phyloP scores from a whole-genome alignment of 108 stramenopile genomes.

The Discostella pseudostelligera region DNA sequence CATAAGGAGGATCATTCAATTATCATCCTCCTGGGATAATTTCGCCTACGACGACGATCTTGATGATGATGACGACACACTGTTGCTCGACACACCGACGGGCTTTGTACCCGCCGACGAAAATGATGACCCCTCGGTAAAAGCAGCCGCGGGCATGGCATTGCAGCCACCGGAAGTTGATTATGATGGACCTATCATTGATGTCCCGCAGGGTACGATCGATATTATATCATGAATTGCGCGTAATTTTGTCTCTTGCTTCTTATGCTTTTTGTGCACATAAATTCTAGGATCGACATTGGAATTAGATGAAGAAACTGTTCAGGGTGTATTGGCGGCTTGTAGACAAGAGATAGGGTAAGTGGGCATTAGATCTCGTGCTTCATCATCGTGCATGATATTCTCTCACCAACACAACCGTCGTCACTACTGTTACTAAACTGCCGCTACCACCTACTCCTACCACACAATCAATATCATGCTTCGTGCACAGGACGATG shows the following conservation, averaged over 20 bases:
- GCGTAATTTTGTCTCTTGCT: not conserved
- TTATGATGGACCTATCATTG: constrained; percentile 43
- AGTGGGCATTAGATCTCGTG: not conserved
- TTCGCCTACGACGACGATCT: constrained; percentile 69
- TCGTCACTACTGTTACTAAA: not conserved
- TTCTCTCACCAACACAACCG: not conserved
- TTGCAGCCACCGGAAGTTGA: constrained; percentile 52
- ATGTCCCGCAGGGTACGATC: constrained; percentile 48
- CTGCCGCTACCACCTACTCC: not conserved
- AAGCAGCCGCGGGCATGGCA: constrained; percentile 63
- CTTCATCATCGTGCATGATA: not conserved
- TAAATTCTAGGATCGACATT: constrained; percentile 51
- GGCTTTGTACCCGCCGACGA: constrained; percentile 66
- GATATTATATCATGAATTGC: too few species aligned
- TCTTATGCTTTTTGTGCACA: not conserved
- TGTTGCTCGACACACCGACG: constrained; percentile 13
- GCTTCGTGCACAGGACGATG: constrained; percentile 52
- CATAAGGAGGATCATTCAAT: too few species aligned
- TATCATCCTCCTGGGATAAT: constrained; percentile 38
- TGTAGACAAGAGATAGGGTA: constrained; percentile 76
- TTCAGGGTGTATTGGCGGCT: constrained; percentile 69
- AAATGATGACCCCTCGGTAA: constrained; percentile 71
- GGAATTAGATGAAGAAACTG: constrained; percentile 66
- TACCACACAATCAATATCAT: not conserved
- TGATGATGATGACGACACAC: constrained; percentile 32